phyloP scores from a whole-genome alignment of 106 monocot species.

The Narthecium ossifragum region DNA sequence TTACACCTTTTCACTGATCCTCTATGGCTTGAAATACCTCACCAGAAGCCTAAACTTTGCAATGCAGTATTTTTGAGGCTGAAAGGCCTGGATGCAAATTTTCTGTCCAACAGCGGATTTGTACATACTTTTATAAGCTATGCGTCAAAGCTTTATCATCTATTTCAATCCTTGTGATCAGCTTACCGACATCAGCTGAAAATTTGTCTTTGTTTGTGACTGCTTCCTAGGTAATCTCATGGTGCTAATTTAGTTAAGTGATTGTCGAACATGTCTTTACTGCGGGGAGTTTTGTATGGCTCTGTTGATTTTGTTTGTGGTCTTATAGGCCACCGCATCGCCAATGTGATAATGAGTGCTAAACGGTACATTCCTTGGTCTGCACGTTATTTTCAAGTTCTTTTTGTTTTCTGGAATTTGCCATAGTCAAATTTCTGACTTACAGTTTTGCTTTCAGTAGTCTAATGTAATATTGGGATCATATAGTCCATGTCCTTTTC shows the following conservation, averaged over 20 bases:
- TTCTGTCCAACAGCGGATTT: slow-evolving; percentile 57
- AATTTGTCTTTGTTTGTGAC: not conserved
- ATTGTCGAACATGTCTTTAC: not conserved
- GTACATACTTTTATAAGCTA: slow-evolving; percentile 78
- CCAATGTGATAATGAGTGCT: slow-evolving; percentile 66
- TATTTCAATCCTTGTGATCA: not conserved
- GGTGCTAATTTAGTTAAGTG: not conserved
- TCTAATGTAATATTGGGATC: too few relatives aligned
- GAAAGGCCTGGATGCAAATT: slow-evolving; percentile 73
- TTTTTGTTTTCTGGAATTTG: too few relatives aligned
- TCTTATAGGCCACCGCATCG: slow-evolving; percentile 69
- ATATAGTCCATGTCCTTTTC: too few relatives aligned
- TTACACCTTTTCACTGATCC: not conserved
- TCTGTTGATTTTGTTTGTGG: slow-evolving; percentile 73
- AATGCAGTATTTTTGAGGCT: slow-evolving; percentile 64
- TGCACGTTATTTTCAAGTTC: not conserved
- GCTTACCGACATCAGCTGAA: not conserved
- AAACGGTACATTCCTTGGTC: slow-evolving; percentile 37
- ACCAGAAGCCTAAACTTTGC: not conserved
- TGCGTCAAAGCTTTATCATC: too few relatives aligned
- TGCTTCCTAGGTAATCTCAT: not conserved
- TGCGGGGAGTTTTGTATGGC: slow-evolving; percentile 68
- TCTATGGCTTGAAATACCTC: not conserved
- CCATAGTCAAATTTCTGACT: too few relatives aligned
- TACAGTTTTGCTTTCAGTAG: too few relatives aligned